Conservation (phyloP, 352 stramenopile species). For the Phytophthora idaei region DNA sequence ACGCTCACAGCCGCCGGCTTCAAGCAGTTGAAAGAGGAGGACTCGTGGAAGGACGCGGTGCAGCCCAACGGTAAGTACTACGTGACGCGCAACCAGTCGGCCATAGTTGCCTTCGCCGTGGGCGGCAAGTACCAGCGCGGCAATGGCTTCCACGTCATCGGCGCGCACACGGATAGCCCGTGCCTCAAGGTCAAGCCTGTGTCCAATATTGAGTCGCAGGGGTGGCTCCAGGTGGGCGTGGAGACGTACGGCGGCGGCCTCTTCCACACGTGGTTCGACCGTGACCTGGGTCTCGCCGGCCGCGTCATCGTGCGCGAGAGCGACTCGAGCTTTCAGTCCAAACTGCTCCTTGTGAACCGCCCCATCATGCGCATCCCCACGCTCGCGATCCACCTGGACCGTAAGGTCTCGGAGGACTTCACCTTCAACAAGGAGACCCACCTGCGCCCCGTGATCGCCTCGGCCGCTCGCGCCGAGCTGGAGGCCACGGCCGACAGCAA, state of each 20-base stretch:
- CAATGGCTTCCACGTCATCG: conserved; percentile 96
- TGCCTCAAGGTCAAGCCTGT: conserved; percentile 96
- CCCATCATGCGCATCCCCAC: conserved; percentile 96
- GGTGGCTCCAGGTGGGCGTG: conserved; percentile 85
- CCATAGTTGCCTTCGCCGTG: conserved; percentile 95
- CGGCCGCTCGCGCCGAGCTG: conserved; percentile 83
- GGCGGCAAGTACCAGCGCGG: conserved; percentile 91
- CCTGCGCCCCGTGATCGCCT: conserved; percentile 92
- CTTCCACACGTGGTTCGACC: conserved; percentile 99
- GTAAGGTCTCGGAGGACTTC: conserved; percentile 90
- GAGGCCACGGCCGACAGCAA: conserved; percentile 68
- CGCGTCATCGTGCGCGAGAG: conserved; percentile 91
- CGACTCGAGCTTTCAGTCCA: conserved; percentile 71
- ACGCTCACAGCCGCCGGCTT: conserved; percentile 91
- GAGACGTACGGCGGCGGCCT: conserved; percentile 92
- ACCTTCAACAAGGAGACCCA: conserved; percentile 97
- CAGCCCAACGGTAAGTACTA: conserved; percentile 95
- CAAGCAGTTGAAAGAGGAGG: conserved; percentile 88
- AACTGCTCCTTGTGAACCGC: conserved; percentile 93
- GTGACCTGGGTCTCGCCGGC: conserved; percentile 94
- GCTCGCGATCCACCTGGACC: conserved; percentile 97
- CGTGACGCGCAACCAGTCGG: conserved; percentile 96
- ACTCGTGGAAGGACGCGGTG: conserved; percentile 67
- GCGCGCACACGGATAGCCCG: conserved; percentile 96
- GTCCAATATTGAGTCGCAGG: conserved; percentile 88